These are phyloP conservation scores for Penicillium parvum DNA, from an alignment of 495 filamentous ascomycete species.

Conservation along the genomic window DNA sequence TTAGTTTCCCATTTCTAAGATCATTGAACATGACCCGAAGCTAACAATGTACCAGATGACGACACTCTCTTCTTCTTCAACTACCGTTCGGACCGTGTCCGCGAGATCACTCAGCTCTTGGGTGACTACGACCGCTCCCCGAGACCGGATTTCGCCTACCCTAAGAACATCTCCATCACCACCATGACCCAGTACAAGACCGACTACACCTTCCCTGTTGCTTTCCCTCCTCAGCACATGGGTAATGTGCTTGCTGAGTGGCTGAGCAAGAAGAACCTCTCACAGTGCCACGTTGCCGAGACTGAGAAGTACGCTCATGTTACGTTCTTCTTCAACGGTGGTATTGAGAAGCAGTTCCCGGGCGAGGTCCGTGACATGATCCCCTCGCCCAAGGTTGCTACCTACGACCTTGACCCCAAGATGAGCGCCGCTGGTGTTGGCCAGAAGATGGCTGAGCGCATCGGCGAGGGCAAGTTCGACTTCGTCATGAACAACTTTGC, in stretches of 20 bases:
- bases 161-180: conserved; percentile 82
- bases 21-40: background rate
- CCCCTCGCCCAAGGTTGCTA: conserved; percentile 73
- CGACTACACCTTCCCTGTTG: conserved; percentile 88
- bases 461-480: conserved; percentile 75
- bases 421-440: conserved; percentile 91
- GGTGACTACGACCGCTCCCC: conserved; percentile 89
- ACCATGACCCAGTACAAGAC: conserved; percentile 99
- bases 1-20: conserved; percentile 26
- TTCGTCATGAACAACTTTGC: conserved; percentile 99
- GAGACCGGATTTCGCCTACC: conserved; percentile 87
- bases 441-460: conserved; percentile 77
- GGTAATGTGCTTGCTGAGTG: conserved; percentile 94
- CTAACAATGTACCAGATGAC: conserved; percentile 52
- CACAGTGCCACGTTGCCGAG: conserved; percentile 95
- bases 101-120: conserved; percentile 91
- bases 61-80: conserved; percentile 99
- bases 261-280: conserved; percentile 77
- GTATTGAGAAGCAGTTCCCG: conserved; percentile 93
- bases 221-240: conserved; percentile 94
- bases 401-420: conserved; percentile 92
- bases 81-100: conserved; percentile 97
- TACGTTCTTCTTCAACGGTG: conserved; percentile 99
- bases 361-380: conserved; percentile 81
- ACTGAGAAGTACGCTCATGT: conserved; percentile 99